Base-by-base conservation (phyloP, 805 yeast genomes). In the Kodamaea nitidulidarum region DNA sequence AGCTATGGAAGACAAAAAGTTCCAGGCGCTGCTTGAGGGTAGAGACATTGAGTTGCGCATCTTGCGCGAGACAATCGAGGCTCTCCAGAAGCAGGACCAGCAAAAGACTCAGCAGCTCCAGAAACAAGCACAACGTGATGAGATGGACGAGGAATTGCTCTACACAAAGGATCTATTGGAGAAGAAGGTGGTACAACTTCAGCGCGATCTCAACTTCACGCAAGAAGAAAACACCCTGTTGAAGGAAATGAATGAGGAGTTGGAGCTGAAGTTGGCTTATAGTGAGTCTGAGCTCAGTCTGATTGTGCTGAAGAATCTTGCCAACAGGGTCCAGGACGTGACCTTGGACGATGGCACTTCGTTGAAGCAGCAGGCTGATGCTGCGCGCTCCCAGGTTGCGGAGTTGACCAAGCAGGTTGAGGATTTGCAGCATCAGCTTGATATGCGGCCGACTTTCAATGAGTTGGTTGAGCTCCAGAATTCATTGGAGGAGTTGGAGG, bases 401-500 rank as follows among this genome's bases (percentile, higher is more conserved):
- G 8, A 5, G 5, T 20, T 20, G 22, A 20, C 22, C 8, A 20
- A 25, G 12, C 36, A 52, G 26, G 51, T 66, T 5, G 60, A 55
- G 14, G 58, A 54, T 5, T 47, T 68, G 32, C 48, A 52, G 31
- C 54, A 55, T 31, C 62, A 67, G 44, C 52, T 68, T 4, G 60
- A 58, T 8, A 46, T 55, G 36, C 52, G 76, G 38, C 77, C 77
- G 1, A 56, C 71, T 0, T 51, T 61, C 26, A 65, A 63, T 9
- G 74, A 72, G 46, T 44, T 70, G 15, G 56, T 64, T 6, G 75
- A 71, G 37, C 55, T 73, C 4, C 73, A 72, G 44, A 56, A 54
- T n/a, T 51, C 67, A 6, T 47, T 67, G 38, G 71, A 71, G 30
- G 73, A 71, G 41, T 51, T 71, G 36, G 73, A 71, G 16, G 43